These are phyloP conservation scores for Ogataea naganishii DNA, from an alignment of 805 yeast genomes.

Conservation along the genomic window DNA sequence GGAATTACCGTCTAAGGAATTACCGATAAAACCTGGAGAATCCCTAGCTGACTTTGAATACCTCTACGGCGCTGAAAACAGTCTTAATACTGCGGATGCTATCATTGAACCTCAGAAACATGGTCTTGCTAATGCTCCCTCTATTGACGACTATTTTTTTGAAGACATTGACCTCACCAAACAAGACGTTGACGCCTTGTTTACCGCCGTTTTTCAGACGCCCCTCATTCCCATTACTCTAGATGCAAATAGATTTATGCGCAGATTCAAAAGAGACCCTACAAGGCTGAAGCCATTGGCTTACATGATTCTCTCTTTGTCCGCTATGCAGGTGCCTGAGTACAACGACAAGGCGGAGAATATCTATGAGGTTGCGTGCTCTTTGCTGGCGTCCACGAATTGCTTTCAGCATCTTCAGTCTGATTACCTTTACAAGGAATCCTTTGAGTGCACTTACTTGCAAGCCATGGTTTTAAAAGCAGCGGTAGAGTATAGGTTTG, in stretches of 20 bases:
- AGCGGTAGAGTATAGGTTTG: slow-evolving; percentile 17
- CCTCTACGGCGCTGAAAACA: not conserved
- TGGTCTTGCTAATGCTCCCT: not conserved
- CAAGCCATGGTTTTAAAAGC: slow-evolving; percentile 18
- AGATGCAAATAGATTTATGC: slow-evolving; percentile 12
- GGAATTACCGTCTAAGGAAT: not conserved
- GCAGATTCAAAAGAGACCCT: slow-evolving; percentile 12
- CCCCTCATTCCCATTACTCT: slow-evolving; percentile 9
- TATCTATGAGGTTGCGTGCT: slow-evolving; percentile 14
- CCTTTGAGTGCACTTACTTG: slow-evolving; percentile 14
- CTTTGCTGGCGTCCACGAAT: no score
- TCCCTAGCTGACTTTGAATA: not conserved
- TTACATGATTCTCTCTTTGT: slow-evolving; percentile 16
- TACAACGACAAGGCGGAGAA: slow-evolving; percentile 9
- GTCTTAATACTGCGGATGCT: not conserved
- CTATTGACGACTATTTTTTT: slow-evolving; percentile 2
- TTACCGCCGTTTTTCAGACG: slow-evolving; percentile 8
- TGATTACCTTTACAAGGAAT: slow-evolving; percentile 7
- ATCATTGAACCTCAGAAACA: not conserved
- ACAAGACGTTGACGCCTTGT: slow-evolving; percentile 13
- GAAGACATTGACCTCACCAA: slow-evolving; percentile 12
- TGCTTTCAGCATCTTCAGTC: slow-evolving; percentile 3
- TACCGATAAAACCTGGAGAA: not conserved
- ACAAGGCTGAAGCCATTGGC: slow-evolving; percentile 10
- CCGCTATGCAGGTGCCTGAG: slow-evolving; percentile 10